A percentile compares a stretch with the other conserved stretches of the same genome.
Evolutionary conservation across 257 asterid species (phyloP).

Genomic region (Ligustrum vulgare): DNA sequence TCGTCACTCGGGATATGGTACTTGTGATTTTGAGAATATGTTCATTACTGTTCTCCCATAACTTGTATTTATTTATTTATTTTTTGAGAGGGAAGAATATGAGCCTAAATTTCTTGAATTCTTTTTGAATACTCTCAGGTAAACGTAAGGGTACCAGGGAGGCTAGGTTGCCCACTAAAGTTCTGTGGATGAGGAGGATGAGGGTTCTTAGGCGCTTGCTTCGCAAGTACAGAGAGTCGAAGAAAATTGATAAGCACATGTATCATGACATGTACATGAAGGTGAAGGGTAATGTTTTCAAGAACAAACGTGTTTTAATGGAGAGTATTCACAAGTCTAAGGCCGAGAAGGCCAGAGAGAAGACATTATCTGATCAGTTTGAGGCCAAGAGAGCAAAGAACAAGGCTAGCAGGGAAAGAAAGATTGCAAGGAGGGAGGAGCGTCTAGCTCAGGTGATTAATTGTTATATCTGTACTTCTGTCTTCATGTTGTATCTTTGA

Average conservation of each 20-base stretch:
- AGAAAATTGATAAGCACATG: constrained; percentile 97
- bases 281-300: constrained; percentile 97
- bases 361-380: constrained; percentile 85
- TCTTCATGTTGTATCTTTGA: not conserved
- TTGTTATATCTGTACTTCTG: not conserved
- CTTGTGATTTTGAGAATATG: not conserved
- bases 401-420: constrained; percentile 96
- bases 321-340: constrained; percentile 92
- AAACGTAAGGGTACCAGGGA: constrained; percentile 98
- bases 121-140: constrained; percentile 39
- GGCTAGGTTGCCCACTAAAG: constrained; percentile 90
- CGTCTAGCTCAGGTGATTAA: constrained; percentile 69
- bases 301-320: constrained; percentile 95
- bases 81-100: not conserved
- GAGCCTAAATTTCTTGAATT: not conserved
- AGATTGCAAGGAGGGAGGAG: constrained; percentile 86
- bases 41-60: not conserved
- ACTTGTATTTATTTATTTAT: not conserved
- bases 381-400: constrained; percentile 98
- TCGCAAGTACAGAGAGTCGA: constrained; percentile 85
- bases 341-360: constrained; percentile 99
- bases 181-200: constrained; percentile 97
- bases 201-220: constrained; percentile 89
- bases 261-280: constrained; percentile 98
- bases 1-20: constrained; percentile 98